These are phyloP conservation scores for Kazachstania psychrophila DNA, from an alignment of 805 yeast species.

Conservation along the genomic window DNA sequence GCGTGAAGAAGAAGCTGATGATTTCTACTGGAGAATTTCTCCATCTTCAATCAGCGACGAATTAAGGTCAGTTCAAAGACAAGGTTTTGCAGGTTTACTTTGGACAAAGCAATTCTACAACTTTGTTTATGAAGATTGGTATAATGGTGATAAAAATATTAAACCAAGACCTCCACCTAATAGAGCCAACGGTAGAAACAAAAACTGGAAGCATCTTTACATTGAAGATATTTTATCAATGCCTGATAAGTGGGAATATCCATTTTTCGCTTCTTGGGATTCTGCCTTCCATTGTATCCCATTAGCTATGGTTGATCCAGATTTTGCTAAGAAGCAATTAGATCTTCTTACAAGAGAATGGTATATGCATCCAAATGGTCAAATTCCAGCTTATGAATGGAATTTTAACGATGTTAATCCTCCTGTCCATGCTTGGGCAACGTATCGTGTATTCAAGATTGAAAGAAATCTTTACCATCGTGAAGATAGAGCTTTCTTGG, in stretches of 20 bases:
- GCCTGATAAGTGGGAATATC: constrained; percentile 95
- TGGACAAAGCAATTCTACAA: constrained; percentile 93
- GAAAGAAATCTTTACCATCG: constrained; percentile 80
- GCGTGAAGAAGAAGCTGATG: constrained; percentile 83
- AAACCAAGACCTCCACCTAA: constrained; percentile 69
- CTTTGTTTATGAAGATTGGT: constrained; percentile 81
- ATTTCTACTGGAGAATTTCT: constrained; percentile 79
- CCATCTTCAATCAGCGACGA: constrained; percentile 80
- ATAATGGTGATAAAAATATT: constrained; percentile 70
- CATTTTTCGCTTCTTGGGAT: constrained; percentile 96
- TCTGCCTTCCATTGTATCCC: constrained; percentile 93
- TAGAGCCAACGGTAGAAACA: constrained; percentile 76
- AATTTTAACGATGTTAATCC: constrained; percentile 91
- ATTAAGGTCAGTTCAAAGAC: constrained; percentile 77
- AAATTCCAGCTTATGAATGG: constrained; percentile 95
- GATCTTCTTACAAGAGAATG: constrained; percentile 84
- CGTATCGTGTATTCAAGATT: constrained; percentile 77
- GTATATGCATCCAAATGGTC: constrained; percentile 98
- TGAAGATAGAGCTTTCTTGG: constrained; percentile 75
- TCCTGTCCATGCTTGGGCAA: constrained; percentile 96
- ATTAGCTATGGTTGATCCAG: constrained; percentile 86
- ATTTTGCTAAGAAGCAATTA: constrained; percentile 80
- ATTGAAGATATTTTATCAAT: constrained; percentile 79
- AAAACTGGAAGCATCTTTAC: constrained; percentile 83
- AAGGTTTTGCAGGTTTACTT: constrained; percentile 85